phyloP scores from a whole-genome alignment of 371 early-diverging fungal species.

The Rhizopus sp. region DNA sequence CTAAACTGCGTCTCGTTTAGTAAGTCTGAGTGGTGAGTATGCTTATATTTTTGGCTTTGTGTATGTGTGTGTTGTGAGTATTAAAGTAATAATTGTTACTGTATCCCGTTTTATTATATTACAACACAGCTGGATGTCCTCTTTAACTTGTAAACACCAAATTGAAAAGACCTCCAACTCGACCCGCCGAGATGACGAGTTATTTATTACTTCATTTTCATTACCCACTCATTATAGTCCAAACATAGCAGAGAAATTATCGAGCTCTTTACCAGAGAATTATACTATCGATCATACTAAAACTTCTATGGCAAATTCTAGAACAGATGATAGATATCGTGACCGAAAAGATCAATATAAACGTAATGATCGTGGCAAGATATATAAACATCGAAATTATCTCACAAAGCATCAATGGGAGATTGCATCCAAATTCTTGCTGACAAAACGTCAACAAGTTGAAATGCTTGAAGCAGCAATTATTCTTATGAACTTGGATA shows the following conservation, averaged over 20 bases:
- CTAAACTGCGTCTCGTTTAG: too few species aligned
- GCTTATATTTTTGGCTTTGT: too few species aligned
- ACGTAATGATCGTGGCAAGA: constrained; percentile 67
- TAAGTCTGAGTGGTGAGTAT: too few species aligned
- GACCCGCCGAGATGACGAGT: constrained; percentile 38
- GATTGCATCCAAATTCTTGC: constrained; percentile 55
- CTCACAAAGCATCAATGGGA: constrained; percentile 71
- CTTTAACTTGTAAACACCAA: background rate
- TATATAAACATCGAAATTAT: constrained; percentile 67
- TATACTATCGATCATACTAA: constrained; percentile 40
- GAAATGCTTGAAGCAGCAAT: constrained; percentile 75
- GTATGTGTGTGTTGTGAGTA: too few species aligned
- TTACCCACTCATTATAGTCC: constrained; percentile 2
- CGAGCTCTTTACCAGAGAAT: constrained; percentile 40
- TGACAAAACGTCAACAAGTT: constrained; percentile 76
- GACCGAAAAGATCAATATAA: constrained; percentile 13
- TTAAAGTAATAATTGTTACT: too few species aligned
- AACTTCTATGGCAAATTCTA: constrained; percentile 10
- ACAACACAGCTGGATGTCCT: background rate
- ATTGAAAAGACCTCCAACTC: constrained; percentile 15
- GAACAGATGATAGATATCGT: constrained; percentile 22
- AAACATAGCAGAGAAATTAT: constrained; percentile 12
- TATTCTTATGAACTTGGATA: constrained; percentile 51
- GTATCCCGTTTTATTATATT: too few species aligned
- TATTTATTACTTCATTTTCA: constrained; percentile 4